Conservation (phyloP, 2,329 filamentous ascomycete genomes). For the Cryphonectria japonica region DNA sequence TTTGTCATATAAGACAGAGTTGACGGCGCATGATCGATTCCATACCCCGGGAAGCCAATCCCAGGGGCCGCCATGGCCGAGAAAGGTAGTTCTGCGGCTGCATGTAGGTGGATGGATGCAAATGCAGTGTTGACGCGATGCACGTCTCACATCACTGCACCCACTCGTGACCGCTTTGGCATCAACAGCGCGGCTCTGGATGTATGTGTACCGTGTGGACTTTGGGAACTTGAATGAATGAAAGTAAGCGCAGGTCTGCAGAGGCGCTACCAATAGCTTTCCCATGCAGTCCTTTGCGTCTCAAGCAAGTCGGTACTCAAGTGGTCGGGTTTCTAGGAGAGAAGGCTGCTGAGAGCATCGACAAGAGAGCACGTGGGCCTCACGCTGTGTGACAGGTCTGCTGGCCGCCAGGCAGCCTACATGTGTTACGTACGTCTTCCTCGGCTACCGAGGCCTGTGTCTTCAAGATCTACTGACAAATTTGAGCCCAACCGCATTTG, state of each 20-base stretch:
- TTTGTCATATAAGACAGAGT: background rate
- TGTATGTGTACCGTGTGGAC: background rate
- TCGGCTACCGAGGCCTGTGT: background rate
- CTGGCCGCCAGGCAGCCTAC: background rate
- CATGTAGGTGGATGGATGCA: background rate
- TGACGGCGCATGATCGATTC: background rate
- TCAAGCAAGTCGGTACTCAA: background rate
- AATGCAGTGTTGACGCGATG: slow-evolving; percentile 7
- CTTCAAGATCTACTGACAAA: background rate
- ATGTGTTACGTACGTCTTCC: background rate
- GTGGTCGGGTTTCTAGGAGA: background rate
- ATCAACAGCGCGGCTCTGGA: background rate
- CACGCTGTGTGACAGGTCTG: background rate
- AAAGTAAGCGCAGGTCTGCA: background rate
- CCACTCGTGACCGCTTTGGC: slow-evolving; percentile 11
- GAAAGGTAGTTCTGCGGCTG: slow-evolving; percentile 7
- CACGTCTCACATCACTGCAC: slow-evolving; percentile 8
- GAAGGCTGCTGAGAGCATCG: background rate
- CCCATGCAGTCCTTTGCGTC: background rate
- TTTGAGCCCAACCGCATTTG: background rate
- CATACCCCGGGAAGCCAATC: slow-evolving; percentile 7
- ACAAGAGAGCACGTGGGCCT: background rate
- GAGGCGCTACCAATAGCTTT: background rate
- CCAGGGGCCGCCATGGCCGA: background rate
- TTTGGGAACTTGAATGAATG: background rate